Evolutionary conservation across 2,329 filamentous ascomycete species (phyloP), one percentile per base, ranked within the genome.

Genomic region (Trichoderma brevicompactum): DNA sequence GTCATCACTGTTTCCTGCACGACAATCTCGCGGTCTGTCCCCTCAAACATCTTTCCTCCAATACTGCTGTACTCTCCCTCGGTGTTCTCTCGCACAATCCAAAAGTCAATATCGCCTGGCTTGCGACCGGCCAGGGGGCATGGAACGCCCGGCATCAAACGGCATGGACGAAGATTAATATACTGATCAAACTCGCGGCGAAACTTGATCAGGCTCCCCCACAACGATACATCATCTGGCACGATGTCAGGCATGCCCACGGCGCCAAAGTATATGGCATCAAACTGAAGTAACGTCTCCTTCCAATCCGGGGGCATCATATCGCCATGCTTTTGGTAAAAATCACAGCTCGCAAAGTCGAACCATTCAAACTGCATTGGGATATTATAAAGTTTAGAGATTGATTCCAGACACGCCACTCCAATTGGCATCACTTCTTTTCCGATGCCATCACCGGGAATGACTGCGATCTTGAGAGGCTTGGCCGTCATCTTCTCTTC

Each of bases 191-290:
- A 81, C 43, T 86, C 82, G 59, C 89, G 86, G 43, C 89, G 84
- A 70, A 91, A 90, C 17, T 87, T 87, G 7, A 91, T 79, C 50
- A 89, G 84, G 38, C 89, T 82, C 7, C 83, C 83, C 89, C 89
- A 91, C 1, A 91, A 83, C 0, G 85, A 86, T 65, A 90, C 84
- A 68, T 90, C 85, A 68, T 91, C 88, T 1, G 88, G 87, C 0
- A 90, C 86, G 10, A 73, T 69, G 53, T 78, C 75, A 0, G 80
- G 80, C 75, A 81, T 77, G 12, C 88, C 88, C 5, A 90, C 88
- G 7, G 88, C 87, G 13, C 88, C 88, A 67, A 91, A 90, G 50
- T 89, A 82, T 63, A 90, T 88, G 2, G 88, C 88, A 71, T 91
- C 85, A 69, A 88, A 87, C 62, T 79, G 80, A 68, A 80, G 80